Evolutionary conservation across 176 grass and related monocot species (phyloP), one percentile per base, ranked within the genome.

Genomic region (Oryza nivara): DNA sequence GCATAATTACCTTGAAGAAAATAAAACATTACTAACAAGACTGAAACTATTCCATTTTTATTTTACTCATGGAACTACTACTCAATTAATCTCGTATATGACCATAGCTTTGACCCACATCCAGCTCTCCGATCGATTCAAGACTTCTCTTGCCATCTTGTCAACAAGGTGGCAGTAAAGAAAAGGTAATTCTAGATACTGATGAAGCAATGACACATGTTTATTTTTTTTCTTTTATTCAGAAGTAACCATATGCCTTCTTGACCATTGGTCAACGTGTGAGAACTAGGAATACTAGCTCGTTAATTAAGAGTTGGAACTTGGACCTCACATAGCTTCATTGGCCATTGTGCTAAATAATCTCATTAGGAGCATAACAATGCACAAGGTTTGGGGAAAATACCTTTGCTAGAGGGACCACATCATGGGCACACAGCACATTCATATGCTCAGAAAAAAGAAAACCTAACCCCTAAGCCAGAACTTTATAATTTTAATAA

Each of bases 321-420:
- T 91, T 91, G 89, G 30, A 80, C 76, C 85, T 91, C 80, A 16
- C 41, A 6, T 81, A 87, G 76, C 43, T 77, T 45, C 76, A 70
- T 91, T 23, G 85, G 45, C 66, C 54, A 0, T 25, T 36, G 67
- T 65, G 80, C 49, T 80, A 74, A 86, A 74, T 74, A 84, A 71
- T 80, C 75, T 45, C 34, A 52, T 52, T 65, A 84, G 75, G 65
- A 12, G 32, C 69, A 87, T 56, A 75, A 84, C 22, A 16, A 28
- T 8, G 73, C 35, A 20, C 19, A 82, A 71, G 48, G 20, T 63
- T 77, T 48, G 3, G 15, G 4, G 16, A 20, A 45, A 68, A 10
- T 70, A 78, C 78, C 51, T 80, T 91, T 84, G 89, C 85, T 87
- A 87, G 89, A 87, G 76, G 89, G 80, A 88, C 85, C 81, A 81